A percentile compares a stretch with the other conserved stretches of the same genome.
Conservation (phyloP, 2,329 filamentous ascomycete genomes). For the Didymellaceae sp. region DNA sequence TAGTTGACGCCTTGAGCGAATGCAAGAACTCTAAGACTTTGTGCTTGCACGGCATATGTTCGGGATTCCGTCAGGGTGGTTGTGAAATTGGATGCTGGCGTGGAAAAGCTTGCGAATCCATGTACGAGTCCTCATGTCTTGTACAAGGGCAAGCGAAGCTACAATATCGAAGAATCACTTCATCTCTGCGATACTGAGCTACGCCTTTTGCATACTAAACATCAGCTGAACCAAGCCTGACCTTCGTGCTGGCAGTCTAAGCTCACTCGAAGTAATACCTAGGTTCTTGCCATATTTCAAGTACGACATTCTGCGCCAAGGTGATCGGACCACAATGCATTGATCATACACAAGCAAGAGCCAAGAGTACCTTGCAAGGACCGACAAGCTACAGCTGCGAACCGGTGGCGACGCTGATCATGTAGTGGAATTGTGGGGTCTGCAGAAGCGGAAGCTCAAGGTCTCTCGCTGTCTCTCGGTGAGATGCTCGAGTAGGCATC, state of each 20-base stretch:
- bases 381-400: constrained; percentile 5
- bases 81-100: constrained; percentile 1
- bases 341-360: background rate
- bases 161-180: no score
- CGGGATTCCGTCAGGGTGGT: background rate
- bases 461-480: background rate
- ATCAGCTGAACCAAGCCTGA: no score
- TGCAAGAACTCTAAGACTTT: background rate
- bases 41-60: background rate
- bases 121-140: background rate
- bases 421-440: constrained; percentile 12
- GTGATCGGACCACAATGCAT: background rate
- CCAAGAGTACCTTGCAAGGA: background rate
- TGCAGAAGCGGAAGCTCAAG: constrained; percentile 4
- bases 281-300: no score
- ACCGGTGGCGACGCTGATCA: constrained; percentile 15
- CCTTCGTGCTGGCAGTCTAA: no score
- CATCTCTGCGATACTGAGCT: no score
- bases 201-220: background rate
- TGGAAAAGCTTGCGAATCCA: background rate
- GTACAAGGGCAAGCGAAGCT: no score
- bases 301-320: background rate
- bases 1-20: constrained; percentile 3
- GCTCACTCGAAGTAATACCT: no score
- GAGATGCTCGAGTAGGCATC: background rate